Percentiles rank a stretch among this genome's conserved stretches.
phyloP scores from a whole-genome alignment of 2,329 filamentous ascomycete genomes.

The Pestalotiopsis sp. region DNA sequence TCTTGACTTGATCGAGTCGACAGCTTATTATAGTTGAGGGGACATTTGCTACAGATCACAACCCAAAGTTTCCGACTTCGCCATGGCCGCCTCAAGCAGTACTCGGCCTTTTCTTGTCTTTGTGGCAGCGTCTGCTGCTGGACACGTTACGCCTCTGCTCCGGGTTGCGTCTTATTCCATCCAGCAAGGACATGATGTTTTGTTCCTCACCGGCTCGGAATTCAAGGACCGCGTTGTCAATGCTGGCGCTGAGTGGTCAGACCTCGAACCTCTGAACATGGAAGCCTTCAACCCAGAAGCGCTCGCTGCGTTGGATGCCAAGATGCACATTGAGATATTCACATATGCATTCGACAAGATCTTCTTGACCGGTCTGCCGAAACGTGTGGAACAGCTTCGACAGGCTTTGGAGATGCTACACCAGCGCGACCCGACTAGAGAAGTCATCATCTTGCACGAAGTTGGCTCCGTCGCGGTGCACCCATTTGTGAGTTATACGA shows the following conservation, averaged over 20 bases:
- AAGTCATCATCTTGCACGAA: constrained; percentile 47
- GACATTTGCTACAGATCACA: background rate
- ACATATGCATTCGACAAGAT: constrained; percentile 37
- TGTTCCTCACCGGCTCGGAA: constrained; percentile 33
- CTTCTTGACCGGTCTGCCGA: constrained; percentile 36
- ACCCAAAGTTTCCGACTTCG: background rate
- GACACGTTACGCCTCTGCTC: constrained; percentile 25
- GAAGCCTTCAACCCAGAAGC: constrained; percentile 2
- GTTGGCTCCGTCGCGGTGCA: constrained; percentile 38
- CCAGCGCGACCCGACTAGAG: constrained; percentile 32
- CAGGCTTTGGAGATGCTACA: constrained; percentile 36
- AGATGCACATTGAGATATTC: constrained; percentile 24
- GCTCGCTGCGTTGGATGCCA: background rate
- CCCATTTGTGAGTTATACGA: constrained; percentile 32
- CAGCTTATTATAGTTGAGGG: background rate
- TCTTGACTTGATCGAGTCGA: background rate
- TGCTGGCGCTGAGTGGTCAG: constrained; percentile 31
- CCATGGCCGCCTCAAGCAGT: background rate
- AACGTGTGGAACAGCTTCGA: constrained; percentile 36
- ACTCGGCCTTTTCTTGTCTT: constrained; percentile 19
- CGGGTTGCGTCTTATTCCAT: constrained; percentile 33
- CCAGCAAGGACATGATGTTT: constrained; percentile 38
- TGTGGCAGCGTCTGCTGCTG: constrained; percentile 21
- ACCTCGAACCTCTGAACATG: constrained; percentile 29
- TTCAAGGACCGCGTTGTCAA: constrained; percentile 33